These are phyloP conservation scores for Phaeoacremonium minimum DNA, from an alignment of 2,329 filamentous ascomycete genomes.

Conservation along the genomic window DNA sequence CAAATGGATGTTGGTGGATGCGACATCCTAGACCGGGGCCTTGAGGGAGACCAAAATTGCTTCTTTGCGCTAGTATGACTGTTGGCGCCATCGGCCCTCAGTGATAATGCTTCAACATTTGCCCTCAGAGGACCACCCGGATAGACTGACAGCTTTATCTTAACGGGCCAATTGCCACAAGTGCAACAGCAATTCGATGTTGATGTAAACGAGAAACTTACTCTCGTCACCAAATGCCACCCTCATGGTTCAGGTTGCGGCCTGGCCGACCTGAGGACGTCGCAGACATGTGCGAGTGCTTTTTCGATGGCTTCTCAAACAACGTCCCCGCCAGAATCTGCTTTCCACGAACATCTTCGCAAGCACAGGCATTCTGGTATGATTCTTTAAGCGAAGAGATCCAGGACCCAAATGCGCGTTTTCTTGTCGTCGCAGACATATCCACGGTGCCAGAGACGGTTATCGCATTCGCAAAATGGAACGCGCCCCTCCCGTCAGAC, in stretches of 20 bases:
- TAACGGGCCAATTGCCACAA: no score
- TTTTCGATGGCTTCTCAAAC: constrained; percentile 37
- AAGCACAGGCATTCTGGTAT: constrained; percentile 28
- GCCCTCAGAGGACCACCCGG: no score
- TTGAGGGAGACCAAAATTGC: no score
- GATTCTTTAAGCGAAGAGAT: constrained; percentile 31
- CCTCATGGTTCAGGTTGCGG: constrained; percentile 22
- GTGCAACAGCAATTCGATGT: no score
- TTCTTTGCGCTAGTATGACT: no score
- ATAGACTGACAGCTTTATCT: no score
- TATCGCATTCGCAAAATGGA: constrained; percentile 46
- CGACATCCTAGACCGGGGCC: no score
- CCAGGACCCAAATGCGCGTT: constrained; percentile 26
- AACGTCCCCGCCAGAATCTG: constrained; percentile 30
- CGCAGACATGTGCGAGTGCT: constrained; percentile 32
- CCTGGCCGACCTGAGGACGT: constrained; percentile 34
- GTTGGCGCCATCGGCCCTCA: no score
- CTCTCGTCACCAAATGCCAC: no score
- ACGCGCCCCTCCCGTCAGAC: constrained; percentile 17
- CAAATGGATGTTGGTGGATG: no score
- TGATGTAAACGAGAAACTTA: no score
- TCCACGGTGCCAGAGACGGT: constrained; percentile 15
- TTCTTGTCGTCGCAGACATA: constrained; percentile 33
- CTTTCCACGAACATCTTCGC: constrained; percentile 23
- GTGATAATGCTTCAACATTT: no score